phyloP scores from a whole-genome alignment of 2,329 filamentous ascomycete genomes.

The Scytalidium sp. region DNA sequence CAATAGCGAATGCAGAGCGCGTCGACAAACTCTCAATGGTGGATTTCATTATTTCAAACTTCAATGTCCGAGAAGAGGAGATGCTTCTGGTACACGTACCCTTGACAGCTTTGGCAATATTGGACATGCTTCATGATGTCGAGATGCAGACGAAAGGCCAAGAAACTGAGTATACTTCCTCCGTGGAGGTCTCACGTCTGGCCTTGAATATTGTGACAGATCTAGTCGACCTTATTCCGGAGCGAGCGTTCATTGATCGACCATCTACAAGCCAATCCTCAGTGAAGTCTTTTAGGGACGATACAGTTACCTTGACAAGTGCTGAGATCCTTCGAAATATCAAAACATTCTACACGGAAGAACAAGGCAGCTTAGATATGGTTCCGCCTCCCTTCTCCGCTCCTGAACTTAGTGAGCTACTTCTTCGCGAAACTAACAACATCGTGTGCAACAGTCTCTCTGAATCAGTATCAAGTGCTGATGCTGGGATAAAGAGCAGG shows the following conservation, averaged over 20 bases:
- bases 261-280: constrained; percentile 22
- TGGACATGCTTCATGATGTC: constrained; percentile 53
- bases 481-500: constrained; percentile 55
- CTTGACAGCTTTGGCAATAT: constrained; percentile 64
- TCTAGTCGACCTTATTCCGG: constrained; percentile 62
- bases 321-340: constrained; percentile 59
- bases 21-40: constrained; percentile 68
- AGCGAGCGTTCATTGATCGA: constrained; percentile 53
- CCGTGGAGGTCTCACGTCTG: constrained; percentile 21
- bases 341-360: constrained; percentile 64
- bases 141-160: constrained; percentile 33
- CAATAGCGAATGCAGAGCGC: constrained; percentile 36
- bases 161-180: constrained; percentile 15
- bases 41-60: constrained; percentile 78
- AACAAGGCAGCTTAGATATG: constrained; percentile 67
- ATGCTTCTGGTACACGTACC: constrained; percentile 89
- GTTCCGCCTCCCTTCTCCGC: constrained; percentile 56
- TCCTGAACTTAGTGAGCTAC: constrained; percentile 54
- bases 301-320: constrained; percentile 31
- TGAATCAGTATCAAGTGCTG: constrained; percentile 36
- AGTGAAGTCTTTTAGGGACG: background rate
- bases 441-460: constrained; percentile 47
- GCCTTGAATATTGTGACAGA: constrained; percentile 50
- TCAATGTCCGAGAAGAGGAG: constrained; percentile 94
- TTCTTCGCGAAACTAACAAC: constrained; percentile 57